These are phyloP conservation scores for Lichtheimia corymbifera DNA, from an alignment of 371 early-diverging fungal genomes.

Conservation along the genomic window DNA sequence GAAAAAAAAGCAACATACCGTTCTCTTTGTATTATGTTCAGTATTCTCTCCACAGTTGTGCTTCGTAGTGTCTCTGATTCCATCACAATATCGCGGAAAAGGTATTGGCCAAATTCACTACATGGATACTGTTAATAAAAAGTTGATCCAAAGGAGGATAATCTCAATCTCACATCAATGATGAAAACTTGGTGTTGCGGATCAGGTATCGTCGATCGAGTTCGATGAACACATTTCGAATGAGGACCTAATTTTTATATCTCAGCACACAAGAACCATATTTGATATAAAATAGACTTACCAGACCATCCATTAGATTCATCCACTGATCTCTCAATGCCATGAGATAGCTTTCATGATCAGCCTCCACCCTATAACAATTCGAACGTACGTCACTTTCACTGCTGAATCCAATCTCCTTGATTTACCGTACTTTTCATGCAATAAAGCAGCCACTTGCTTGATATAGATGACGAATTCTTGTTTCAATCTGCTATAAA, in stretches of 20 bases:
- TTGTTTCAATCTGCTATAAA: slow-evolving; percentile 60
- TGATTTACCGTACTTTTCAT: slow-evolving; percentile 2
- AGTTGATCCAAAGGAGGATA: not conserved
- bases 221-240: slow-evolving; percentile 86
- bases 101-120: slow-evolving; percentile 70
- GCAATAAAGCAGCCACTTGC: slow-evolving; percentile 17
- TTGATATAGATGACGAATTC: slow-evolving; percentile 56
- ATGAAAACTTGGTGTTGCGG: slow-evolving; percentile 64
- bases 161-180: slow-evolving; percentile 61
- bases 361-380: slow-evolving; percentile 13
- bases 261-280: not conserved
- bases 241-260: slow-evolving; percentile 48
- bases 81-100: slow-evolving; percentile 67
- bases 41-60: slow-evolving; percentile 35
- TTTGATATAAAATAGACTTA: slow-evolving; percentile 15
- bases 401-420: not conserved
- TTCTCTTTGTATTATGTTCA: slow-evolving; percentile 37
- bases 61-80: slow-evolving; percentile 42
- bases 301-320: slow-evolving; percentile 64
- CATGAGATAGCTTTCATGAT: slow-evolving; percentile 43
- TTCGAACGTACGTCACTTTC: not conserved
- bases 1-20: too few species aligned
- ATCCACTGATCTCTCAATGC: slow-evolving; percentile 59
- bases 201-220: slow-evolving; percentile 89
- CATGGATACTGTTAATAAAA: not conserved